phyloP scores from a whole-genome alignment of 2,329 filamentous ascomycete genomes.

The Sporothrix mexicana region DNA sequence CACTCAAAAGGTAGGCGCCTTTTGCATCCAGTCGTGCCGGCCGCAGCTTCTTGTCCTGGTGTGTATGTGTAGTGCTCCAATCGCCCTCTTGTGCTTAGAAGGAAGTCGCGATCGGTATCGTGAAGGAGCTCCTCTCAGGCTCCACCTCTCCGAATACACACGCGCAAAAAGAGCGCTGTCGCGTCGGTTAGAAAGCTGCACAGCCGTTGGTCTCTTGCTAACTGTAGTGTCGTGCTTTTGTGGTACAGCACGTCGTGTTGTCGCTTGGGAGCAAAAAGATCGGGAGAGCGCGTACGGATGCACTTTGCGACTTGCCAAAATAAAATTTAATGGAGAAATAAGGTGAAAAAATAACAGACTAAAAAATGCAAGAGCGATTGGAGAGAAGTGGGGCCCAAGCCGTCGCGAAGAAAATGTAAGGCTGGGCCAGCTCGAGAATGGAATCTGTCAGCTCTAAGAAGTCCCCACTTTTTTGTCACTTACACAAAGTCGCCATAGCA shows the following conservation, averaged over 20 bases:
- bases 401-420: no score
- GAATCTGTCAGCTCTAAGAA: neutral
- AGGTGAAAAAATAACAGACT: conserved; percentile 21
- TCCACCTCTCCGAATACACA: no score
- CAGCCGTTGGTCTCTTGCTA: neutral
- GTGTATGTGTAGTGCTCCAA: neutral
- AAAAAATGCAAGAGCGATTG: neutral
- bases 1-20: neutral
- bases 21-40: neutral
- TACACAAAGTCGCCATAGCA: conserved; percentile 15
- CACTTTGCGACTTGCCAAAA: neutral
- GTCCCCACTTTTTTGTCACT: conserved; percentile 25
- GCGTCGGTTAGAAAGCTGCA: neutral
- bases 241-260: neutral
- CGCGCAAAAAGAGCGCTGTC: neutral
- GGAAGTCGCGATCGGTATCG: conserved; percentile 1
- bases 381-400: conserved; percentile 19
- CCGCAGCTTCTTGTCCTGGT: conserved; percentile 9
- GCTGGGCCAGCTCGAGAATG: neutral
- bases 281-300: neutral
- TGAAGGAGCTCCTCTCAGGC: neutral
- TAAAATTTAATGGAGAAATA: conserved; percentile 11
- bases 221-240: no score
- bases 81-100: neutral
- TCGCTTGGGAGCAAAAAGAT: neutral